phyloP scores from a whole-genome alignment of 2,329 filamentous ascomycete genomes.

The Aspergillus sp. region DNA sequence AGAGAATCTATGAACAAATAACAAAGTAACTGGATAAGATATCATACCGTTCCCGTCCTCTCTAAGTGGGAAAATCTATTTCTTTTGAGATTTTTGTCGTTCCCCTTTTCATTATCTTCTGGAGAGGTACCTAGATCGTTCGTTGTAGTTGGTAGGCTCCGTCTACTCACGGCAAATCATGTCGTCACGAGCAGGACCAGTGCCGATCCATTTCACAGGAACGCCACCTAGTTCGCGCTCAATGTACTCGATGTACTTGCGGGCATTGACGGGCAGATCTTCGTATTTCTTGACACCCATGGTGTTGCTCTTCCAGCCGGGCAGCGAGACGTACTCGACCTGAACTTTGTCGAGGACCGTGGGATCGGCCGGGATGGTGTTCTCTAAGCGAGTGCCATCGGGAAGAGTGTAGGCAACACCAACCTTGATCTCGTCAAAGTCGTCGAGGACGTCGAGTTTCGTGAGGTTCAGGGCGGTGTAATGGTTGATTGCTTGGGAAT shows the following conservation, averaged over 20 bases:
- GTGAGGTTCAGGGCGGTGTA: conserved; percentile 61
- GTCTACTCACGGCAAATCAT: conserved; percentile 54
- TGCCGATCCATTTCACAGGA: conserved; percentile 63
- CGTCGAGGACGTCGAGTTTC: conserved; percentile 64
- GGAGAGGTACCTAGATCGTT: background rate
- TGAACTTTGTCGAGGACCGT: conserved; percentile 54
- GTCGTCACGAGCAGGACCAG: conserved; percentile 60
- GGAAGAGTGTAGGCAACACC: conserved; percentile 56
- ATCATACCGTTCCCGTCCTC: background rate
- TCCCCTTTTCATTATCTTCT: background rate
- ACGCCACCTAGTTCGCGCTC: conserved; percentile 57
- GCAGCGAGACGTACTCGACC: conserved; percentile 59
- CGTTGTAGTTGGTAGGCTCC: background rate
- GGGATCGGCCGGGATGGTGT: conserved; percentile 59
- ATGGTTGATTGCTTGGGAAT: conserved; percentile 57
- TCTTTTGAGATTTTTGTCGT: background rate
- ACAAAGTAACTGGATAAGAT: conserved; percentile 1
- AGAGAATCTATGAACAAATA: conserved; percentile 2
- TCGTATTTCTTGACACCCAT: conserved; percentile 58
- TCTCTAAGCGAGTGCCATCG: conserved; percentile 49
- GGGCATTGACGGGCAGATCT: conserved; percentile 58
- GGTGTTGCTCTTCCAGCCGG: conserved; percentile 62
- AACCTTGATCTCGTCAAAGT: conserved; percentile 63
- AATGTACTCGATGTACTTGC: conserved; percentile 62
- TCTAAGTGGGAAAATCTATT: background rate